phyloP scores from a whole-genome alignment of 1,284 basidiomycete genomes.

The Apiotrichum brassicae region DNA sequence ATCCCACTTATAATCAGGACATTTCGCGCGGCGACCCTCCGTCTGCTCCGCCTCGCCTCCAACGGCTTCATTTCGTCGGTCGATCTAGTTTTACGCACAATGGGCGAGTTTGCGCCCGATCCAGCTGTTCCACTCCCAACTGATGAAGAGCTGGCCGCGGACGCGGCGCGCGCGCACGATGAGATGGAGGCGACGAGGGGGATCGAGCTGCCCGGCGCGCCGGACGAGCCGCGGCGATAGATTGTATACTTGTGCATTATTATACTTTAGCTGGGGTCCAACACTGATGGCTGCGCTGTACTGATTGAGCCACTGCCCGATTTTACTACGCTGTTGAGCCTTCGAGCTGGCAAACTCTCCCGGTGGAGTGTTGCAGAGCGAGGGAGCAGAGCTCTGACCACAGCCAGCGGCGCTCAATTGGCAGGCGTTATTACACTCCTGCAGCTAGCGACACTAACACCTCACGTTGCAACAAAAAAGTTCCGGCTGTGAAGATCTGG shows the following conservation, averaged over 20 bases:
- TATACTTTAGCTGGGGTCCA: too few species aligned
- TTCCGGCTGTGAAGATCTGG: too few species aligned
- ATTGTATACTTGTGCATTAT: background rate
- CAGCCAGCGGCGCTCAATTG: too few species aligned
- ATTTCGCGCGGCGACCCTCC: constrained; percentile 61
- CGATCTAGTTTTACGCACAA: constrained; percentile 73
- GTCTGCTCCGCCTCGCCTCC: constrained; percentile 70
- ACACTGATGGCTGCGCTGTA: too few species aligned
- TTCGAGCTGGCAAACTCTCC: too few species aligned
- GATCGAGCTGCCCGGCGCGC: constrained; percentile 31
- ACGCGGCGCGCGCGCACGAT: constrained; percentile 20
- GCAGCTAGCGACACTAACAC: too few species aligned
- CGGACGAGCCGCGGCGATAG: background rate
- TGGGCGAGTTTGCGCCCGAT: constrained; percentile 59
- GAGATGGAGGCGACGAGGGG: constrained; percentile 26
- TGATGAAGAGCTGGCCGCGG: constrained; percentile 34
- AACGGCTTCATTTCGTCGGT: constrained; percentile 82
- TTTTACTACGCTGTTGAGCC: too few species aligned
- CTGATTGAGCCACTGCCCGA: too few species aligned
- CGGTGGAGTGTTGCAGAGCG: too few species aligned
- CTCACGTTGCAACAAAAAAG: too few species aligned
- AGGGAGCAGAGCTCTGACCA: too few species aligned
- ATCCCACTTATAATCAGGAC: constrained; percentile 24
- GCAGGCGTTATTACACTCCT: too few species aligned
- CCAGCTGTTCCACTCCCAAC: constrained; percentile 20